A percentile compares a stretch with the other conserved stretches of the same genome.
Evolutionary conservation across 139 green algal genomes (phyloP).

Genomic region (Chlamydomonas schloesseri): DNA sequence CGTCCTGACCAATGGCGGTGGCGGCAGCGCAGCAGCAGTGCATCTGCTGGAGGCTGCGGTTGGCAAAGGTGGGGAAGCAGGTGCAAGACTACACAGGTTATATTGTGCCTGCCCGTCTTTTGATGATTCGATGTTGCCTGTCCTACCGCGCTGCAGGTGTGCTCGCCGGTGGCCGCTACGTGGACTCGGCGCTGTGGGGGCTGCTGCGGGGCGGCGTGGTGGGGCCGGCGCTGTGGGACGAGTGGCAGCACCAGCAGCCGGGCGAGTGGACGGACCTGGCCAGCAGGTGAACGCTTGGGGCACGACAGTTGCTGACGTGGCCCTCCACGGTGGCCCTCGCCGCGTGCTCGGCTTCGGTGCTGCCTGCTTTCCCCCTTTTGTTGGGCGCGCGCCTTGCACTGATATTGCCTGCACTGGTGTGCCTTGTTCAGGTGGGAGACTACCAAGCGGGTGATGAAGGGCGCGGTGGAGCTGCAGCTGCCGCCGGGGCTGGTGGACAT

Average conservation of each 20-base stretch:
- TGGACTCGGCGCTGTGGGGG: neutral
- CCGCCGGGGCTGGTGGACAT: neutral
- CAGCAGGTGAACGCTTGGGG: too few relatives aligned
- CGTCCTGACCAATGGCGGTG: neutral
- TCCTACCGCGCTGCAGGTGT: neutral
- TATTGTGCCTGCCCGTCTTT: too few relatives aligned
- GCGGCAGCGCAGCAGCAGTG: neutral
- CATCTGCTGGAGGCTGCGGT: slow-evolving; percentile 18
- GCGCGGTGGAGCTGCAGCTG: slow-evolving; percentile 12
- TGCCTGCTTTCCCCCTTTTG: too few relatives aligned
- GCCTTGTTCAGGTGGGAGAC: slow-evolving; percentile 24
- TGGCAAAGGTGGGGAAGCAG: neutral
- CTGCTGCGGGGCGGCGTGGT: neutral
- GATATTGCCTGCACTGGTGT: too few relatives aligned
- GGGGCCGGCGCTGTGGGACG: neutral
- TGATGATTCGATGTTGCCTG: neutral
- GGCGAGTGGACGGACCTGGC: neutral
- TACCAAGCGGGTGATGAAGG: neutral
- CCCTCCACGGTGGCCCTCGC: too few relatives aligned
- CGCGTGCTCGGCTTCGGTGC: too few relatives aligned
- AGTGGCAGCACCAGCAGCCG: neutral
- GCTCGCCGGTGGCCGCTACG: neutral
- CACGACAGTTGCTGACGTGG: too few relatives aligned
- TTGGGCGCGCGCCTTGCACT: neutral
- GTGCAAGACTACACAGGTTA: too few relatives aligned